Base-by-base conservation (phyloP, 1,139 yeast genomes). In the Hyphopichia wangnamkhiaoensis region DNA sequence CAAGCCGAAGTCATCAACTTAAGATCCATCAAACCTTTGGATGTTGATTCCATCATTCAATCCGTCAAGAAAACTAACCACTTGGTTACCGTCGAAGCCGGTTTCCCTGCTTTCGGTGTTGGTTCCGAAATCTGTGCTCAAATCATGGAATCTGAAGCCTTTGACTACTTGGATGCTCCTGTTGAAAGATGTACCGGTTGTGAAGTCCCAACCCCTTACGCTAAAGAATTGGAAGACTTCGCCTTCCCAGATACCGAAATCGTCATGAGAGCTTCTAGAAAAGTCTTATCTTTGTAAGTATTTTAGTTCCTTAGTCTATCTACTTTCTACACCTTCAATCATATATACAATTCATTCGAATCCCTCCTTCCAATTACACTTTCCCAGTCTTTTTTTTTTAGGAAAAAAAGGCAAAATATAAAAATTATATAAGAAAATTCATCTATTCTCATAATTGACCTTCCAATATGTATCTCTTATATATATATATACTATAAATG, bases 141-240 rank as follows among this genome's bases (percentile, higher is more conserved):
- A 72, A 79, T 94, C 61, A 90, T 93, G 97, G 99, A 94, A 75
- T 82, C 95, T 41, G 98, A 91, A 70, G 98, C 96, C 41, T 93
- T 93, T 56, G 98, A 94, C 72, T 88, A 90, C 80, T 82, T 94
- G 67, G 99, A 94, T 69, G 96, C 98, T 48, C 99, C 99, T 54
- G 93, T 93, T 53, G 95, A 86, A 74, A 89, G 98, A 79, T 94
- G 91, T 59, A 94, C 98, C 45, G 98, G 98, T 68, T 95, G 98
- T 63, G 99, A 94, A 74, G 97, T 91, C 28, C 98, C 99, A 65
- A 94, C 98, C 54, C 99, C 99, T 50, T 94, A 94, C 65, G 96
- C 97, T 54, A 80, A 83, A 69, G 94, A 86, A 72, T 81, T 94
- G 64, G 99, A 94, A 79, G 95, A 87, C 73, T 88, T 93, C 65